Conservation (phyloP, 192 early-diverging fungal species). For the Radiomyces spectabilis region DNA sequence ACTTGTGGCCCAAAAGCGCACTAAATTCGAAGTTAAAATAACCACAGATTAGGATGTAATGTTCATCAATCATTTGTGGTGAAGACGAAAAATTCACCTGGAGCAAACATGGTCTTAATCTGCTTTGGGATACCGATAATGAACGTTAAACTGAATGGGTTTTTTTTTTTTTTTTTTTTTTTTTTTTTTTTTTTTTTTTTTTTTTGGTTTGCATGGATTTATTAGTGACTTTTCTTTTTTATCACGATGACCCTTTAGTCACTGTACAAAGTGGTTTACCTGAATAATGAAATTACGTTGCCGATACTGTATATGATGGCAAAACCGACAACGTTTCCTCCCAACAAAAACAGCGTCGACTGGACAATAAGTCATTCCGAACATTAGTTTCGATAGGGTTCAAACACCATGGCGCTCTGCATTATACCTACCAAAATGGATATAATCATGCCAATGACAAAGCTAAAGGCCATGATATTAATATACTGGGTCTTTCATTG, state of each 20-base stretch:
- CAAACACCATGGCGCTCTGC: neutral
- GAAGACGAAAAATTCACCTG: conserved; percentile 29
- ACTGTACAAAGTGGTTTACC: too few relatives aligned
- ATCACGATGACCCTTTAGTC: too few relatives aligned
- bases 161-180: too few relatives aligned
- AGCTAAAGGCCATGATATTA: conserved; percentile 42
- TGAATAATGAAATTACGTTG: conserved; percentile 77
- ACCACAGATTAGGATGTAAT: neutral
- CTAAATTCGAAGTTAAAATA: neutral
- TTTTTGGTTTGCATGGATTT: too few relatives aligned
- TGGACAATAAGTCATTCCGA: conserved; percentile 16
- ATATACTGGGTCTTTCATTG: neutral
- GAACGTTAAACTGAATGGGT: conserved; percentile 66
- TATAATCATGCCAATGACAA: conserved; percentile 74
- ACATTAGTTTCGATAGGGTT: neutral
- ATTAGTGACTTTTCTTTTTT: neutral
- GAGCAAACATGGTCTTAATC: conserved; percentile 76
- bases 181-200: too few relatives aligned
- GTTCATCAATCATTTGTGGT: too few relatives aligned
- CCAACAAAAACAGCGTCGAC: conserved; percentile 50
- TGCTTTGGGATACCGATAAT: conserved; percentile 82
- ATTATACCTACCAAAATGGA: conserved; percentile 55
- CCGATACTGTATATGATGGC: conserved; percentile 88
- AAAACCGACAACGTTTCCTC: conserved; percentile 63
- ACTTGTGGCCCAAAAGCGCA: conserved; percentile 16